Percentiles rank a stretch among this genome's conserved stretches.
phyloP scores from a whole-genome alignment of 1,139 yeast genomes.

The Spathaspora sp. region DNA sequence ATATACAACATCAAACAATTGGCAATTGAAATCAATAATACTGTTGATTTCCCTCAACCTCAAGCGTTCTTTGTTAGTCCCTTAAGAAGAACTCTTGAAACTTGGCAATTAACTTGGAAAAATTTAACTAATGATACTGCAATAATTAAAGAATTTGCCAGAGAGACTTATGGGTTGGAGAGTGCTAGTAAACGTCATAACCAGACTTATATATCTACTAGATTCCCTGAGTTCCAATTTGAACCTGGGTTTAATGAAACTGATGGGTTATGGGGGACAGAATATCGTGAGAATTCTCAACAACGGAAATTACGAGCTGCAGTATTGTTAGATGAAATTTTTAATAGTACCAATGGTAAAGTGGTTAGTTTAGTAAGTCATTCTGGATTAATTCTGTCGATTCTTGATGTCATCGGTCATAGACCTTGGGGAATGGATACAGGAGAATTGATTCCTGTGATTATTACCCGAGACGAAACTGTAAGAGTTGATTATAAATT shows the following conservation, averaged over 20 bases:
- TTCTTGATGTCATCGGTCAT: conserved; percentile 30
- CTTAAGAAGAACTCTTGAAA: conserved; percentile 33
- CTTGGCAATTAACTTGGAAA: conserved; percentile 32
- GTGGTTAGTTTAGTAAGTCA: conserved; percentile 37
- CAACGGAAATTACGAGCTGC: conserved; percentile 28
- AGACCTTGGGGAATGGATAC: conserved; percentile 9
- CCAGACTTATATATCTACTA: conserved; percentile 22
- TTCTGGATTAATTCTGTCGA: conserved; percentile 31
- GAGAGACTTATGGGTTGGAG: conserved; percentile 41
- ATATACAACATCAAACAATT: conserved; percentile 19
- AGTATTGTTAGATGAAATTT: conserved; percentile 30
- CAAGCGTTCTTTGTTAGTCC: conserved; percentile 35
- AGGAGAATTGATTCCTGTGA: conserved; percentile 15
- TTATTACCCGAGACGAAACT: conserved; percentile 7
- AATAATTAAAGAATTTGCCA: conserved; percentile 29
- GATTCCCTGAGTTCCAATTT: conserved; percentile 27
- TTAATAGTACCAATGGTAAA: conserved; percentile 21
- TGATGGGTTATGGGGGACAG: conserved; percentile 28
- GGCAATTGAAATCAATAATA: conserved; percentile 15
- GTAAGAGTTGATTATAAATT: conserved; percentile 9
- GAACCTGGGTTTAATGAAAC: conserved; percentile 27
- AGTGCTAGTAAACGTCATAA: conserved; percentile 36
- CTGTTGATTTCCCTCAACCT: conserved; percentile 26
- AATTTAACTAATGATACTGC: conserved; percentile 19
- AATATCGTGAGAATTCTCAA: conserved; percentile 9